A percentile compares a stretch with the other conserved stretches of the same genome.
Evolutionary conservation across 2,329 filamentous ascomycete genomes (phyloP).

Genomic region (Dothideomycetes sp.): DNA sequence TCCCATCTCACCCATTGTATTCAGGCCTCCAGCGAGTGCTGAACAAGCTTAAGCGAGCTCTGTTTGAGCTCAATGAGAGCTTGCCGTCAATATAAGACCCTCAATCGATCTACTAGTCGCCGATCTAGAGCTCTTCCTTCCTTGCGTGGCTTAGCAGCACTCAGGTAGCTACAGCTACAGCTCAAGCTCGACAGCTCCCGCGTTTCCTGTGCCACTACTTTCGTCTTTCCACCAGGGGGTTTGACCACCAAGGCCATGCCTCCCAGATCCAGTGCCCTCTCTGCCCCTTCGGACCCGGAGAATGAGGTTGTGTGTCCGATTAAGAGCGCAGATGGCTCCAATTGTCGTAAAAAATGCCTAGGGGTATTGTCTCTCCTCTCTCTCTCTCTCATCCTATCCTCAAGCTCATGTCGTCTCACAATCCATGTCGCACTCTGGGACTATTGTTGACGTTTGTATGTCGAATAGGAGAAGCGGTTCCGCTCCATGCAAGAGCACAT

Average conservation of each 20-base stretch:
- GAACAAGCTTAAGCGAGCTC: slow-evolving; percentile 7
- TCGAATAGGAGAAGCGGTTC: slow-evolving; percentile 75
- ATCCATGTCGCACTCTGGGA: slow-evolving; percentile 2
- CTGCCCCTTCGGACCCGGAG: slow-evolving; percentile 70
- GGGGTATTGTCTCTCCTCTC: slow-evolving; percentile 63
- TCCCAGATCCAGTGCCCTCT: slow-evolving; percentile 74
- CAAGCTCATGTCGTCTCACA: no score
- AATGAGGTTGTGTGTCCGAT: slow-evolving; percentile 96
- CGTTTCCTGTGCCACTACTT: slow-evolving; percentile 2
- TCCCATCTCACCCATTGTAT: not conserved
- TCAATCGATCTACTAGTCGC: slow-evolving; percentile 2
- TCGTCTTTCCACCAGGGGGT: slow-evolving; percentile 3
- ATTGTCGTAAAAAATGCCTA: slow-evolving; percentile 93
- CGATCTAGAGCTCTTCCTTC: slow-evolving; percentile 4
- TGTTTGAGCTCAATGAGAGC: slow-evolving; percentile 8
- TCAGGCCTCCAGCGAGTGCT: not conserved
- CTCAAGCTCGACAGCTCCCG: not conserved
- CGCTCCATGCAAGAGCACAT: slow-evolving; percentile 99
- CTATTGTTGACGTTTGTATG: slow-evolving; percentile 1
- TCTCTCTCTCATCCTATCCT: slow-evolving; percentile 6
- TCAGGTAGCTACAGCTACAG: slow-evolving; percentile 1
- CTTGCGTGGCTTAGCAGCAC: slow-evolving; percentile 2
- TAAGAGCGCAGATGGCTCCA: slow-evolving; percentile 90
- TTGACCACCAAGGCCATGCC: slow-evolving; percentile 52
- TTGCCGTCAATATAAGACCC: slow-evolving; percentile 1